phyloP scores from a whole-genome alignment of 2,329 filamentous ascomycete genomes.

The Cladosporium oxysporum region DNA sequence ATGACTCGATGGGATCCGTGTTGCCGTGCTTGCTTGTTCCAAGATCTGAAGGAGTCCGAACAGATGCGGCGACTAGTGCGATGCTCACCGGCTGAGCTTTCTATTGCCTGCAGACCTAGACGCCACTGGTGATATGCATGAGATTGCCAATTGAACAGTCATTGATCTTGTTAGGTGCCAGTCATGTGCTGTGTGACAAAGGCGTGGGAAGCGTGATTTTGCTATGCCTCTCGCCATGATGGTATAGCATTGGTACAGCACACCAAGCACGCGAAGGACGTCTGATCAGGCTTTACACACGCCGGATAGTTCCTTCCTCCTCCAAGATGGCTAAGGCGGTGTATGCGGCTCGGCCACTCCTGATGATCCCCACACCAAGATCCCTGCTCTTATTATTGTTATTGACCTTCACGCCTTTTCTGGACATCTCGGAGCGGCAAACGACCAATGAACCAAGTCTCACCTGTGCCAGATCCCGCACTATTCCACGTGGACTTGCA shows the following conservation, averaged over 20 bases:
- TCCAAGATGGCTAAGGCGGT: neutral
- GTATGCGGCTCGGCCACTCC: constrained; percentile 9
- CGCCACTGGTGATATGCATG: neutral
- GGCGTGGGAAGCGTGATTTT: neutral
- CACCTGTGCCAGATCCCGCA: neutral
- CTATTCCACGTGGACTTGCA: constrained; percentile 2
- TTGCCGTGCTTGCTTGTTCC: constrained; percentile 4
- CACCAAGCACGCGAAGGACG: neutral
- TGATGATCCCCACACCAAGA: neutral
- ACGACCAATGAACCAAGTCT: neutral
- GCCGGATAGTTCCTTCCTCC: neutral
- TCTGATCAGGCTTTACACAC: neutral
- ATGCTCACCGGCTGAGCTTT: neutral
- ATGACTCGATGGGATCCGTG: neutral
- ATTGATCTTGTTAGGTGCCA: neutral
- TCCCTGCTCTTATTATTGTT: neutral
- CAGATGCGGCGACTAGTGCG: neutral
- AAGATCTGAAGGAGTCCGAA: neutral
- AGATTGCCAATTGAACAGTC: neutral
- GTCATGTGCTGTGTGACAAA: neutral
- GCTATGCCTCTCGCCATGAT: neutral
- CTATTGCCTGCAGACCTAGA: neutral
- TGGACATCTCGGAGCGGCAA: neutral
- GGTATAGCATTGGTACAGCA: neutral
- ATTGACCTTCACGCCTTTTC: neutral